These are phyloP conservation scores for Pueraria montana DNA, from an alignment of 306 rosid genomes.

Conservation along the genomic window DNA sequence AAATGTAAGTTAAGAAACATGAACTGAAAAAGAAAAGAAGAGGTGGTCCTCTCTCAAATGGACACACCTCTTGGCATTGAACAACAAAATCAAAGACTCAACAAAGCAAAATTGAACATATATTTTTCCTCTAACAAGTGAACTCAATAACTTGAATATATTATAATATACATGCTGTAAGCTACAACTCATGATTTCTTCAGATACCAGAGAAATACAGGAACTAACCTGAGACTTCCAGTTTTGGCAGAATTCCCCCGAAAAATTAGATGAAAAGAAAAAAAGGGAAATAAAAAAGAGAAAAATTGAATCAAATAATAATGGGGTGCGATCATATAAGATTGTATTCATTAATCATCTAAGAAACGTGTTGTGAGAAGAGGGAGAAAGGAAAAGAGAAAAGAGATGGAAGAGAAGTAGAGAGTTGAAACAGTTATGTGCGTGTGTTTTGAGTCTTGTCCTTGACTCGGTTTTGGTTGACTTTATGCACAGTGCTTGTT, in stretches of 20 bases:
- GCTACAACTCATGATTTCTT: background rate
- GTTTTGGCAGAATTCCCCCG: constrained; percentile 15
- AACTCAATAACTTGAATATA: constrained; percentile 16
- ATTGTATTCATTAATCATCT: background rate
- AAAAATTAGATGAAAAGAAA: constrained; percentile 23
- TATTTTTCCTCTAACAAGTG: background rate
- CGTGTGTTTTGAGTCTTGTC: background rate
- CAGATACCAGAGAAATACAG: constrained; percentile 30
- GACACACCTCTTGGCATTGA: background rate
- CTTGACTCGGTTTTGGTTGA: constrained; percentile 29
- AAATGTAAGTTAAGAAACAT: constrained; percentile 22
- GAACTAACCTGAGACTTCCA: constrained; percentile 47
- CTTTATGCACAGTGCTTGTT: background rate
- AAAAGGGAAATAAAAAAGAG: background rate
- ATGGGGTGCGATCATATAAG: background rate
- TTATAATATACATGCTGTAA: too few relatives aligned
- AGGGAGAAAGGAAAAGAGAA: constrained; percentile 11
- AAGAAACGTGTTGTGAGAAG: background rate
- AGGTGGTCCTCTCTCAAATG: background rate
- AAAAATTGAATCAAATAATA: background rate
- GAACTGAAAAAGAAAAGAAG: background rate
- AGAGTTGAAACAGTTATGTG: background rate
- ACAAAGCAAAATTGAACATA: background rate
- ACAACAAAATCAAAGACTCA: background rate
- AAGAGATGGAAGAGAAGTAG: background rate